Evolutionary conservation across 2,329 filamentous ascomycete species (phyloP).

Genomic region (Lasiodiplodia sp.): DNA sequence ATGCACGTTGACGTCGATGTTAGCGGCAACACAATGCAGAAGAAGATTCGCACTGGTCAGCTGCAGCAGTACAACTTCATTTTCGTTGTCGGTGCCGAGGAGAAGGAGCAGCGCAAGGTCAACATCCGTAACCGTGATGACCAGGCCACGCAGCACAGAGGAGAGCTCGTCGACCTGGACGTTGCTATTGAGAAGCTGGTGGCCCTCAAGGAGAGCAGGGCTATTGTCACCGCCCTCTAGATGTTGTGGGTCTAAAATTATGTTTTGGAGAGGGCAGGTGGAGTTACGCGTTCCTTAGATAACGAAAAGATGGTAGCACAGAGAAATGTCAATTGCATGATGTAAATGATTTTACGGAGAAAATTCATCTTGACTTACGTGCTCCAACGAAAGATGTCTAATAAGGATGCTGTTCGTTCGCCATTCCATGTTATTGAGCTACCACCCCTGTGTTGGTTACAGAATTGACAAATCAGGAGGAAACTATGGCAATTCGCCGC

Average conservation of each 20-base stretch:
- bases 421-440: too few species aligned
- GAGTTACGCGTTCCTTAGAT: conserved; percentile 24
- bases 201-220: conserved; percentile 53
- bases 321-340: conserved; percentile 17
- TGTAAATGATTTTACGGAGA: neutral
- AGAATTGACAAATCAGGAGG: too few species aligned
- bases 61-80: conserved; percentile 85
- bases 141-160: conserved; percentile 66
- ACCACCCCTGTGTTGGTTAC: too few species aligned
- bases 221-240: conserved; percentile 42
- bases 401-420: too few species aligned
- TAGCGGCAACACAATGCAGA: conserved; percentile 81
- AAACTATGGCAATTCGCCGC: too few species aligned
- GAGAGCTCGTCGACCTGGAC: conserved; percentile 66
- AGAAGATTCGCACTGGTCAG: conserved; percentile 87
- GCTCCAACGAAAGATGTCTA: neutral
- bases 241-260: conserved; percentile 1
- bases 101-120: conserved; percentile 65
- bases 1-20: conserved; percentile 77
- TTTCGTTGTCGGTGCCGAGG: conserved; percentile 71
- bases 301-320: conserved; percentile 10
- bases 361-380: neutral
- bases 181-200: conserved; percentile 63
- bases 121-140: conserved; percentile 72
- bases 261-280: conserved; percentile 11